A percentile compares a stretch with the other conserved stretches of the same genome.
phyloP scores from a whole-genome alignment of 371 early-diverging fungal species.

The Circinella umbellata region DNA sequence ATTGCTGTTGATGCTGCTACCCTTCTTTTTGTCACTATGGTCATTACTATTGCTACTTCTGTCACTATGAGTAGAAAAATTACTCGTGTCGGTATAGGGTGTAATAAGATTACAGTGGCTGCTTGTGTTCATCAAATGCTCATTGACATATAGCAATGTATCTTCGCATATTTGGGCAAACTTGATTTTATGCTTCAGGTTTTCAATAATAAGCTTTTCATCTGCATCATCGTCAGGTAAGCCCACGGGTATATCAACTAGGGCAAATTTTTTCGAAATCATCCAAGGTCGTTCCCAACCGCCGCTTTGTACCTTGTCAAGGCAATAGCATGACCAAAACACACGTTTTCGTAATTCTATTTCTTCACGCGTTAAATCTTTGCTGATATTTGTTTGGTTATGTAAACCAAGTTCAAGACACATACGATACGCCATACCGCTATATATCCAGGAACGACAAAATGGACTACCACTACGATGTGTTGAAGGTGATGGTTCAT shows the following conservation, averaged over 20 bases:
- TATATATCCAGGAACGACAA: slow-evolving; percentile 46
- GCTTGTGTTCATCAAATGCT: background rate
- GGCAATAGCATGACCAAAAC: slow-evolving; percentile 38
- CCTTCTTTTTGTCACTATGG: too few species aligned
- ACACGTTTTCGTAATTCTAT: slow-evolving; percentile 33
- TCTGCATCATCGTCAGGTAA: slow-evolving; percentile 19
- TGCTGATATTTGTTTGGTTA: slow-evolving; percentile 22
- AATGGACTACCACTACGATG: slow-evolving; percentile 20
- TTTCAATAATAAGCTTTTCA: slow-evolving; percentile 12
- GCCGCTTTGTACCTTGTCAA: slow-evolving; percentile 36
- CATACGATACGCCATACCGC: slow-evolving; percentile 52
- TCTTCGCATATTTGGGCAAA: slow-evolving; percentile 16
- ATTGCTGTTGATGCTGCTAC: too few species aligned
- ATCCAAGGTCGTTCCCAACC: slow-evolving; percentile 45
- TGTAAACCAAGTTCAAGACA: slow-evolving; percentile 51
- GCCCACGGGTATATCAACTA: slow-evolving; percentile 6
- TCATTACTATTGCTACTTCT: too few species aligned
- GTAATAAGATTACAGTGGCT: background rate
- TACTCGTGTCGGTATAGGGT: too few species aligned
- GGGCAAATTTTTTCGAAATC: slow-evolving; percentile 21
- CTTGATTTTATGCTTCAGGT: slow-evolving; percentile 10
- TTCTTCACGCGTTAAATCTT: slow-evolving; percentile 16
- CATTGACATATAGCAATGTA: background rate
- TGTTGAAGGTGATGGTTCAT: slow-evolving; percentile 32
- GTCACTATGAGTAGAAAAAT: too few species aligned